These are phyloP conservation scores for Catharanthus roseus DNA, from an alignment of 257 asterid genomes.

Conservation along the genomic window DNA sequence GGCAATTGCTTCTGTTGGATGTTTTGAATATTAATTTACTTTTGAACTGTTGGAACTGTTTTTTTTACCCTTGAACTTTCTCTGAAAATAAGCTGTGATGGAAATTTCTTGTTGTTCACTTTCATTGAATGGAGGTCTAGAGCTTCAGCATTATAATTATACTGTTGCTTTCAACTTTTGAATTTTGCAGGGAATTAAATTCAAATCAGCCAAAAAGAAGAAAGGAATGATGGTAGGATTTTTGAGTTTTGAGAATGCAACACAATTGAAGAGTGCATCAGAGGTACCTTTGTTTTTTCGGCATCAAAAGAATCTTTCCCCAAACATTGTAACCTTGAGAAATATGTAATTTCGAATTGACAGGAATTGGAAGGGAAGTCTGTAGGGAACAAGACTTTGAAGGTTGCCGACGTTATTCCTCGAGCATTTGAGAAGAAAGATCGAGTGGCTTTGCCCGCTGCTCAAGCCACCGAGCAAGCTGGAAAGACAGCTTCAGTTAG, in stretches of 20 bases:
- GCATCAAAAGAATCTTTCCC: neutral
- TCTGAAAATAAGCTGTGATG: neutral
- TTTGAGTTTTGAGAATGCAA: constrained; percentile 62
- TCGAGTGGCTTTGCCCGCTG: constrained; percentile 26
- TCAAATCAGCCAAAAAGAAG: constrained; percentile 89
- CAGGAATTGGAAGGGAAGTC: constrained; percentile 80
- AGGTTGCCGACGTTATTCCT: constrained; percentile 64
- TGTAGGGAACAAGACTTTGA: constrained; percentile 66
- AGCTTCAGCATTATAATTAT: neutral
- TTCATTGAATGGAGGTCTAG: neutral
- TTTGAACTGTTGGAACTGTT: neutral
- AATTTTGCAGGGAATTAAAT: constrained; percentile 50
- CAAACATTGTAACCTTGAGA: constrained; percentile 1
- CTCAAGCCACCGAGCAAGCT: constrained; percentile 13
- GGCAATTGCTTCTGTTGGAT: neutral
- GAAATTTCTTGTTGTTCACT: neutral
- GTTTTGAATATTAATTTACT: neutral
- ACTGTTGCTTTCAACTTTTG: constrained; percentile 6
- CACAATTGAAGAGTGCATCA: constrained; percentile 45
- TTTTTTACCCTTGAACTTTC: neutral
- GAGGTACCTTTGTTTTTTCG: constrained; percentile 38
- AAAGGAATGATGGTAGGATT: constrained; percentile 93
- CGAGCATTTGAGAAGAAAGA: constrained; percentile 65
- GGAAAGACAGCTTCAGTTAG: constrained; percentile 25
- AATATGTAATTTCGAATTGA: constrained; percentile 24